Evolutionary conservation across 176 grass and related monocot genomes (phyloP), one percentile per base, ranked within the genome.

Genomic region (Aegilops longissima): DNA sequence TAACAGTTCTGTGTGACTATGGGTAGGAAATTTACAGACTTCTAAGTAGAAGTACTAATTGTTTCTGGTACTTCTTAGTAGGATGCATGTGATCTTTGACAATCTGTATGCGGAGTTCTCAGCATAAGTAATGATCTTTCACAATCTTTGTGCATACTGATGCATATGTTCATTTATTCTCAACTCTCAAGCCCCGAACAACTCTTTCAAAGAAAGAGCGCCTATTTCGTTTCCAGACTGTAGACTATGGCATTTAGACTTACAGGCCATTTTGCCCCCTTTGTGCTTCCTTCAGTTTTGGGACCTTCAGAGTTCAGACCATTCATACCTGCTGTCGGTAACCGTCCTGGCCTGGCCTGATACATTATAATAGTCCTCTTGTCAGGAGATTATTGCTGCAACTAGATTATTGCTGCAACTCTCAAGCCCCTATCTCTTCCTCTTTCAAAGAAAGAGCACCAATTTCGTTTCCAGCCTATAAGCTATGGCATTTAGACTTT

Each of bases 121-220:
- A 52, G 38, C 62, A 81, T 45, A 33, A 58, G 64, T 36, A 29
- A 76, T 51, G 13, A 30, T 18, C 72, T 30, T 51, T 51, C 13
- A 76, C 8, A 3, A 76, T 76, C 42, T 76, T 5, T 17, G 3
- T 51, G 42, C 72, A 76, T 42, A 49, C 23, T 74, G 45, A 34
- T 67, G 36, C 66, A 68, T 64, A 61, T 68, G 40, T 31, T 79
- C 23, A 58, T 51, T 79, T 33, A 58, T 64, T 84, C 75, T 79
- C n/a, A 24, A 30, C 6, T 76, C 38, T 73, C 63, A 66, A 30
- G 63, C 12, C 30, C 17, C 8, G 17, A 69, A 35, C 66, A 4
- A 16, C 14, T 8, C 66, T 36, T 65, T 69, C 9, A 35, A 35
- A 36, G 4, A 69, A 4, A 34, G 17, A 8, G 17, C 31, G 1